Conservation (phyloP, 31 red algal genomes). For the Porphyra umbilicalis region DNA sequence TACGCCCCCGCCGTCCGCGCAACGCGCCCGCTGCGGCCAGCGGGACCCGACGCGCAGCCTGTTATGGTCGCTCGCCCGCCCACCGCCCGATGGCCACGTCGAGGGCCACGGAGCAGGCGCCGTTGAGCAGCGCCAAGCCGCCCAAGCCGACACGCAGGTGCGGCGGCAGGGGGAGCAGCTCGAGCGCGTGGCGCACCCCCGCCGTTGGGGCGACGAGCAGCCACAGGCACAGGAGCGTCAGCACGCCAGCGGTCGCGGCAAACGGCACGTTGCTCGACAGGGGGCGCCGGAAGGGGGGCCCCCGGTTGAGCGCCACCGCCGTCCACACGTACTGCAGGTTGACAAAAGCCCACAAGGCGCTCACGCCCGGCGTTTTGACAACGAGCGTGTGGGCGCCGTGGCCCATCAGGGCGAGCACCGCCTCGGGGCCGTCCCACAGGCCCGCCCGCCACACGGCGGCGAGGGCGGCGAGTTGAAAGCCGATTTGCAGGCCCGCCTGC, state of each 20-base stretch:
- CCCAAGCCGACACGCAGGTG: not conserved
- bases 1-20: too few relatives aligned
- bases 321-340: conserved; percentile 29
- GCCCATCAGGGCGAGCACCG: not conserved
- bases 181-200: not conserved
- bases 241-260: not conserved
- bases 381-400: not conserved
- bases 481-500: not conserved
- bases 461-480: conserved; percentile 1
- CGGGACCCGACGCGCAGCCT: too few relatives aligned
- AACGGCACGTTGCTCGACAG: conserved; percentile 4
- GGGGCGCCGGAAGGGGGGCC: conserved; percentile 12
- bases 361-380: not conserved
- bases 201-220: not conserved
- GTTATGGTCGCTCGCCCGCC: not conserved
- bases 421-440: not conserved
- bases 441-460: not conserved
- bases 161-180: not conserved
- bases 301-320: conserved; percentile 20
- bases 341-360: conserved; percentile 9
- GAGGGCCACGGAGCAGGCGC: not conserved
- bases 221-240: not conserved
- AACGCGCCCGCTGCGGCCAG: too few relatives aligned
- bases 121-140: not conserved
- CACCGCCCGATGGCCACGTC: not conserved